Percentiles rank a stretch among this genome's conserved stretches.
These are phyloP conservation scores for Russula brevipes DNA, from an alignment of 768 basidiomycete species.

Conservation along the genomic window DNA sequence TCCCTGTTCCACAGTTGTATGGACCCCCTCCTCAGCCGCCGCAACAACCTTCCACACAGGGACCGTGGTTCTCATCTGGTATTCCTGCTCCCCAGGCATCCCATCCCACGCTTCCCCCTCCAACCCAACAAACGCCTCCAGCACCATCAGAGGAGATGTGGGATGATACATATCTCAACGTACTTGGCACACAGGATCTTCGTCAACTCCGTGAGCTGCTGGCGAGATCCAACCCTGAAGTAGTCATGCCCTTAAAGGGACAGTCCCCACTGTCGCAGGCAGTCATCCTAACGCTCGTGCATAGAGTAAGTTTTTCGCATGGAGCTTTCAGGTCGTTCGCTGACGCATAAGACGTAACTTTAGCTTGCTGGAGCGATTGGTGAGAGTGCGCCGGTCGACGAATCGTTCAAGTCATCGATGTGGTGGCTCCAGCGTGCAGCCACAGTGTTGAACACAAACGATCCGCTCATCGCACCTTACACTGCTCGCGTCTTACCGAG, in stretches of 20 bases:
- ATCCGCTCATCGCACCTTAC: conserved; percentile 78
- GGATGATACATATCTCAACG: conserved; percentile 77
- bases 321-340: neutral
- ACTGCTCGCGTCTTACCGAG: conserved; percentile 75
- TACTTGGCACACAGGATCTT: conserved; percentile 69
- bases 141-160: conserved; percentile 59
- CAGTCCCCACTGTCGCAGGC: conserved; percentile 72
- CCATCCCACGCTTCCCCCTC: conserved; percentile 69
- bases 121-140: conserved; percentile 46
- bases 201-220: conserved; percentile 71
- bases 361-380: conserved; percentile 71
- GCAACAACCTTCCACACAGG: conserved; percentile 30
- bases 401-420: conserved; percentile 72
- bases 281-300: conserved; percentile 76
- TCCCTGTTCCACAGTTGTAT: conserved; percentile 29
- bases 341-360: conserved; percentile 6
- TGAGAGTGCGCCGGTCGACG: conserved; percentile 72
- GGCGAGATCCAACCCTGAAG: conserved; percentile 67
- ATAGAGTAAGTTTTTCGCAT: conserved; percentile 52
- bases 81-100: conserved; percentile 82
- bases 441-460: conserved; percentile 65
- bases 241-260: conserved; percentile 73
- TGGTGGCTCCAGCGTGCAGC: conserved; percentile 86
- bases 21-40: conserved; percentile 23
- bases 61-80: conserved; percentile 54